Base-by-base conservation (phyloP, 2,329 filamentous ascomycete species). In the Neofusicoccum sp. region DNA sequence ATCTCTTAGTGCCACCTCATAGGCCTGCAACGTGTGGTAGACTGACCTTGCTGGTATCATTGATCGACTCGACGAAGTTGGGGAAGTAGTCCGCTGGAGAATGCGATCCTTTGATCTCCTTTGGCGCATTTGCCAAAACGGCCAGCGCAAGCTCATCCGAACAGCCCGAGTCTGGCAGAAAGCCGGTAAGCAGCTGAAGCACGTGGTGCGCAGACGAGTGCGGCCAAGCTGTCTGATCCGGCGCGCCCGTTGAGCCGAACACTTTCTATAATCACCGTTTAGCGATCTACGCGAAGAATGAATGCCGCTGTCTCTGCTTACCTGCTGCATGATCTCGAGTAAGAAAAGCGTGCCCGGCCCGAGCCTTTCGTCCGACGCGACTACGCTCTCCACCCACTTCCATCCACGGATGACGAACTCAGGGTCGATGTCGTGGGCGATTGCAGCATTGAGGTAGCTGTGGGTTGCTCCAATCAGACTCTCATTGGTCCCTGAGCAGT, bases 311-410 rank as follows among this genome's bases (percentile, higher is more conserved):
- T 16, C 16, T 14, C 14, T 9, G 28, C 61, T 37, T 36, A 70
- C 68, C 59, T 65, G 62, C 54, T 72, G 71, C 69, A 71, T 71
- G 56, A 72, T 68, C 45, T 73, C 71, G 7, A 73, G 62, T 3
- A 73, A 47, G 2, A 73, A 67, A 0, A 67, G 67, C 5, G 67
- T 69, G 7, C 70, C 70, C 8, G 56, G 59, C 0, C 66, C 67
- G 34, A 73, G 66, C 2, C 64, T 68, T 1, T 43, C 39, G 43
- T 67, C 63, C 6, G 64, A 14, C 1, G 67, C 58, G 8, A 69
- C 48, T 34, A 62, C 61, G n/a, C 69, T 65, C 37, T 69, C 66
- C 28, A 70, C 71, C 71, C 71, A 73, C 44, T 72, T 66, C 67
- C 67, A 72, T 3, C 67, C 66, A 33, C 71, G 64, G 3, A 69